These are phyloP conservation scores for Stachybotrys chlorohalonatus DNA, from an alignment of 2,329 filamentous ascomycete genomes.

Conservation along the genomic window DNA sequence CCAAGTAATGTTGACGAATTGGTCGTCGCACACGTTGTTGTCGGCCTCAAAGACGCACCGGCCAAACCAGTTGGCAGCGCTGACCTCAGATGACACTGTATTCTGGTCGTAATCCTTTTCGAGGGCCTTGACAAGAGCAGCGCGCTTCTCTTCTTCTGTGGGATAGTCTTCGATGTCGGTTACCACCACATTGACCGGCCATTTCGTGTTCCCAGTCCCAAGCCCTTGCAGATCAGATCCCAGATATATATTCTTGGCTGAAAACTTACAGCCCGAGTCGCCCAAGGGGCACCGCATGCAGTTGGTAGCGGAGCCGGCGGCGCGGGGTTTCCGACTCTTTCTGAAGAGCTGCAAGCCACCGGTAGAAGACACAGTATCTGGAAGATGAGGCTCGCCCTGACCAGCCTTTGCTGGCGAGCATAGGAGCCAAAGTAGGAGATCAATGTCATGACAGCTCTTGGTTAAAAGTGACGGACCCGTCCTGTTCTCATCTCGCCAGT, in stretches of 20 bases:
- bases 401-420: conserved; percentile 54
- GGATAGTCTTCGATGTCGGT: conserved; percentile 81
- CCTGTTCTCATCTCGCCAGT: conserved; percentile 77
- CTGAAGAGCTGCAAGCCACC: conserved; percentile 75
- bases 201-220: conserved; percentile 56
- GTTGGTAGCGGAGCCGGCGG: conserved; percentile 72
- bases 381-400: conserved; percentile 55
- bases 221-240: conserved; percentile 53
- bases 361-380: conserved; percentile 63
- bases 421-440: conserved; percentile 84
- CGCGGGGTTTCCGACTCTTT: conserved; percentile 62
- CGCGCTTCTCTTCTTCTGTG: conserved; percentile 25
- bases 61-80: conserved; percentile 67
- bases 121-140: conserved; percentile 33
- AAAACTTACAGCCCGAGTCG: conserved; percentile 72
- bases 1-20: conserved; percentile 82
- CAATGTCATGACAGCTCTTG: conserved; percentile 94
- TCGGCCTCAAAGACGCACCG: conserved; percentile 92
- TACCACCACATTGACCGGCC: conserved; percentile 85
- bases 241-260: conserved; percentile 73
- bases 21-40: conserved; percentile 91
- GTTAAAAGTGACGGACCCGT: conserved; percentile 79
- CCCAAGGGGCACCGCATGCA: conserved; percentile 64
- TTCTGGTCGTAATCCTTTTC: conserved; percentile 43
- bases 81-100: conserved; percentile 37